Evolutionary conservation across 768 basidiomycete species (phyloP), one percentile per base, ranked within the genome.

Genomic region (Psilocybe subaeruginosa): DNA sequence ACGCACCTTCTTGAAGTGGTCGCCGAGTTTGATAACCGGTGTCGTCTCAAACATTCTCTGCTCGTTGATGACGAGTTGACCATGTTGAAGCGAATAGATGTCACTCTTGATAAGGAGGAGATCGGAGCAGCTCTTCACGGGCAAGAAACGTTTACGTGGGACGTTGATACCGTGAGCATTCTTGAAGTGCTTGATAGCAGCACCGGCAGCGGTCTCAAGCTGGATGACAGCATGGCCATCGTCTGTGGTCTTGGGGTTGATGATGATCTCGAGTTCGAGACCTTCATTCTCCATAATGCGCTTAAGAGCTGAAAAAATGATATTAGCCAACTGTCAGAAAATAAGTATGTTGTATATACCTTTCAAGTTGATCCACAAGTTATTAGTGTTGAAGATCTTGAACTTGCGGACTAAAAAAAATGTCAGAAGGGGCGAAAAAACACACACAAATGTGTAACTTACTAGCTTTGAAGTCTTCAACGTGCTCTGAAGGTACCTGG

Each of bases 1-100:
- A 17, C 74, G 50, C 58, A 92, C 91, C 86, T 93, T 96, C 84
- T 96, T 97, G 87, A 99, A 97, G 73, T 92, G 91, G 74, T 95
- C 93, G 48, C 95, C 95, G 52, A 97, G 85, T 80, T 97, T 97
- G 83, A 98, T 92, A 52, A 97, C 94, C n/a, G 95, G 97, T 29
- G 93, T 89, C 17, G 86, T 91, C 69, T 84, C 86, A 70, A 95
- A 95, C 88, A 93, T 90, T 66, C 93, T 79, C 41, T 84, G 80
- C 63, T 86, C 85, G 72, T 91, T 93, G 82, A 97, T 91, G 64
- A 93, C 83, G 61, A 97, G 84, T 68, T 90, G 90, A 17, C 95
- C 95, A 72, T 97, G 92, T 74, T 89, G 79, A 54, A 97, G 82
- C 57, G 91, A 91, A 79, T 97, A 98, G 66, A 97, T 89, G 73